Conservation (phyloP, 805 yeast species). For the Priceomyces medius region DNA sequence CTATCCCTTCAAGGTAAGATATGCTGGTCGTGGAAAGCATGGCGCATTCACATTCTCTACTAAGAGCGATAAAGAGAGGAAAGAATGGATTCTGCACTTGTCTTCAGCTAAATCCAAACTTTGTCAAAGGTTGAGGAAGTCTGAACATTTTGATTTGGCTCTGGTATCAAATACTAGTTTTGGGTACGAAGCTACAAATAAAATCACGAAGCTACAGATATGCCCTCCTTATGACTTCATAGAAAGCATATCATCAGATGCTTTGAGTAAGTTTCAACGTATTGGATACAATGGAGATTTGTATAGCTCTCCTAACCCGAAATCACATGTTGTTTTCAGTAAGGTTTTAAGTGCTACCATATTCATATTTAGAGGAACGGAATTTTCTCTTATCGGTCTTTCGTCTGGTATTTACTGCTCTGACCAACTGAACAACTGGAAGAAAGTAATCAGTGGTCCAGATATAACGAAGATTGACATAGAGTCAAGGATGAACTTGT, state of each 20-base stretch:
- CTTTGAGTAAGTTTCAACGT: slow-evolving; percentile 17
- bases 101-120: slow-evolving; percentile 45
- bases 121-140: slow-evolving; percentile 26
- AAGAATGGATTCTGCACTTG: slow-evolving; percentile 56
- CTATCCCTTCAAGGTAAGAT: slow-evolving; percentile 53
- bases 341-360: slow-evolving; percentile 43
- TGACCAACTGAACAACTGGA: slow-evolving; percentile 53
- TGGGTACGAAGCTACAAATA: slow-evolving; percentile 58
- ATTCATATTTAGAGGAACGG: slow-evolving; percentile 46
- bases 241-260: slow-evolving; percentile 28
- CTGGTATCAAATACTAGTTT: slow-evolving; percentile 59
- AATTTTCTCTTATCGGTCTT: slow-evolving; percentile 58
- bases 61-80: slow-evolving; percentile 48
- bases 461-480: slow-evolving; percentile 63
- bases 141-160: slow-evolving; percentile 55
- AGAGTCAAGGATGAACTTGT: slow-evolving; percentile 52
- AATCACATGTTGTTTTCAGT: slow-evolving; percentile 30
- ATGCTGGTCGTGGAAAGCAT: slow-evolving; percentile 54
- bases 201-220: slow-evolving; percentile 51
- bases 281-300: slow-evolving; percentile 27
- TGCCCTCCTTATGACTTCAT: slow-evolving; percentile 54
- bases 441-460: slow-evolving; percentile 49
- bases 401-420: slow-evolving; percentile 61
- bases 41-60: slow-evolving; percentile 53
- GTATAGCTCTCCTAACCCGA: slow-evolving; percentile 19